Percentiles rank a stretch among this genome's conserved stretches.
phyloP scores from a whole-genome alignment of 78 protist genomes.

The Dictyostelium brefeldianum region DNA sequence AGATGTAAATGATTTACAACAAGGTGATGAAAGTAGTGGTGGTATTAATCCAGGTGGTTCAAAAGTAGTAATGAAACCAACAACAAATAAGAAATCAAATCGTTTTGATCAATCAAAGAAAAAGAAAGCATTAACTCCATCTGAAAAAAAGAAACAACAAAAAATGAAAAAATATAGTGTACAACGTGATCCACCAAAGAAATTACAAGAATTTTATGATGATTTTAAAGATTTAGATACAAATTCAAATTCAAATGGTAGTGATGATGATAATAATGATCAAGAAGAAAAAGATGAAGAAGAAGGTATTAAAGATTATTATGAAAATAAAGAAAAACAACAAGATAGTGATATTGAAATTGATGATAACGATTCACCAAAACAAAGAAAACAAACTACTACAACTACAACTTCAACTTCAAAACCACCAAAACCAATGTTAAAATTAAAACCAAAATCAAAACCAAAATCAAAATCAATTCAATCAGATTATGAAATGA shows the following conservation, averaged over 20 bases:
- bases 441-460: neutral
- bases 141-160: slow-evolving; percentile 22
- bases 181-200: slow-evolving; percentile 1
- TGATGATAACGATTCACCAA: neutral
- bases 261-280: neutral
- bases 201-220: slow-evolving; percentile 32
- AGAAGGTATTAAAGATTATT: neutral
- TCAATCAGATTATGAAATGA: neutral
- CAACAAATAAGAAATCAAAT: neutral
- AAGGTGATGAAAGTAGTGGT: neutral
- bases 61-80: neutral
- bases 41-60: neutral
- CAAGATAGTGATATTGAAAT: slow-evolving; percentile 8
- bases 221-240: slow-evolving; percentile 15
- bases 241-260: too few relatives aligned
- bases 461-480: neutral
- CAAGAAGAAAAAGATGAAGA: slow-evolving; percentile 15
- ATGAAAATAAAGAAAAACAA: neutral
- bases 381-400: neutral
- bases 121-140: slow-evolving; percentile 15
- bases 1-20: neutral
- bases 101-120: slow-evolving; percentile 1
- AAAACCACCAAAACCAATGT: neutral
- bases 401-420: neutral
- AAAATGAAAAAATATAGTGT: slow-evolving; percentile 24